Conservation (phyloP, 805 yeast genomes). For the Maudiozyma serrabonitensis region DNA sequence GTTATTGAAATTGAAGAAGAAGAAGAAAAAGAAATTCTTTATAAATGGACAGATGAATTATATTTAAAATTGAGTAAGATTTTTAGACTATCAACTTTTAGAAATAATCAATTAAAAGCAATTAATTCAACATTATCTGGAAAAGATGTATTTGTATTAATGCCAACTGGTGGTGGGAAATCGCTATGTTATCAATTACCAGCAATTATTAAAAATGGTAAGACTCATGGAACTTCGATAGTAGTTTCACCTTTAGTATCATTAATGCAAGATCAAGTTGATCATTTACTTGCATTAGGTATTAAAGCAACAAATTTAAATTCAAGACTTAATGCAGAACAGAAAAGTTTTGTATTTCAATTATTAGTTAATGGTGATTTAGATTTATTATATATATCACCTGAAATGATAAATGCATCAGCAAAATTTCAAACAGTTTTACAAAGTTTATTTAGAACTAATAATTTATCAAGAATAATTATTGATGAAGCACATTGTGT, state of each 20-base stretch:
- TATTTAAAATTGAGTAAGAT: conserved; percentile 42
- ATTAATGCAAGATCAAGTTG: conserved; percentile 95
- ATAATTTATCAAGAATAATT: conserved; percentile 70
- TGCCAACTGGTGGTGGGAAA: conserved; percentile 99
- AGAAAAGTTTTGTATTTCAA: conserved; percentile 52
- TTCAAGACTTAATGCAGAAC: conserved; percentile 59
- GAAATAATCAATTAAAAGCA: conserved; percentile 82
- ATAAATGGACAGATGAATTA: conserved; percentile 63
- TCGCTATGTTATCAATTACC: conserved; percentile 93
- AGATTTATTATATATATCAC: conserved; percentile 78
- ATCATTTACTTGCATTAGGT: conserved; percentile 55
- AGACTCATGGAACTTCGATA: conserved; percentile 73
- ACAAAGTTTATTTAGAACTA: conserved; percentile 41
- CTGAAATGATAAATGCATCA: conserved; percentile 85
- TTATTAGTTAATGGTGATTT: conserved; percentile 56
- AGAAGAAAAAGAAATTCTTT: background rate
- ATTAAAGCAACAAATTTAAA: conserved; percentile 83
- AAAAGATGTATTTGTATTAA: conserved; percentile 81
- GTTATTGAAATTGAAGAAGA: background rate
- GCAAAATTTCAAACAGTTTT: conserved; percentile 57
- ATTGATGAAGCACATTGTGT: conserved; percentile 98
- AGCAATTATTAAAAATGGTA: conserved; percentile 69
- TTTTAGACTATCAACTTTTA: conserved; percentile 58
- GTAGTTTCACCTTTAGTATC: conserved; percentile 93
- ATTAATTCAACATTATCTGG: conserved; percentile 68